Evolutionary conservation across 371 early-diverging fungal genomes (phyloP).

Genomic region (Blakeslea trispora): DNA sequence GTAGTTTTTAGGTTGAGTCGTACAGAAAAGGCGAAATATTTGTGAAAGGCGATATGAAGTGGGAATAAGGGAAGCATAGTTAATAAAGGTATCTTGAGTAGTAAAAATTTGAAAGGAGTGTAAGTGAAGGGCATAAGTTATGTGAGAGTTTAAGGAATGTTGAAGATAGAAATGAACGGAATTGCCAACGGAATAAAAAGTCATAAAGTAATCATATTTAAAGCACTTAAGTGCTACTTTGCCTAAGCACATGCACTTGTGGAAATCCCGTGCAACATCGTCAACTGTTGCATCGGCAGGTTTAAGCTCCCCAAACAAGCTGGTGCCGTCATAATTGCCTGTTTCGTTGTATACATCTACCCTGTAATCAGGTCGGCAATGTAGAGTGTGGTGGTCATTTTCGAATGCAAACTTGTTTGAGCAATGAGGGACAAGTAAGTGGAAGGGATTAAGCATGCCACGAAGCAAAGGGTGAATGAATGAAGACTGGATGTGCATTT

Average conservation of each 20-base stretch:
- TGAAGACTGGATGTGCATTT: neutral
- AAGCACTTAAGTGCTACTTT: neutral
- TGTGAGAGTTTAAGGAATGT: neutral
- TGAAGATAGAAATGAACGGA: neutral
- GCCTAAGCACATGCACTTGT: neutral
- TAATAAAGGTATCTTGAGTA: neutral
- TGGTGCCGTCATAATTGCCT: neutral
- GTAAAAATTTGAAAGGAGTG: neutral
- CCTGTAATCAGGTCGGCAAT: neutral
- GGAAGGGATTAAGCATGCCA: neutral
- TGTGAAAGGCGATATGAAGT: neutral
- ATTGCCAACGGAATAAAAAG: neutral
- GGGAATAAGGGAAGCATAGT: neutral
- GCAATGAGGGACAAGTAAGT: neutral
- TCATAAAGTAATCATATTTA: neutral
- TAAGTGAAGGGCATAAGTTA: neutral
- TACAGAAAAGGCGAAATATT: no score
- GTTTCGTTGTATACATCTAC: neutral
- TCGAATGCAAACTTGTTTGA: neutral
- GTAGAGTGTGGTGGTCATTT: neutral
- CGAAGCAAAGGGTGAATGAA: neutral
- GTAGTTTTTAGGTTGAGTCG: no score
- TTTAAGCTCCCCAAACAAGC: neutral
- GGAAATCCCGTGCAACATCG: neutral
- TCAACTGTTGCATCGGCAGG: neutral